Evolutionary conservation across 2,329 filamentous ascomycete species (phyloP), one percentile per base, ranked within the genome.

Genomic region (Ascomycota sp.): DNA sequence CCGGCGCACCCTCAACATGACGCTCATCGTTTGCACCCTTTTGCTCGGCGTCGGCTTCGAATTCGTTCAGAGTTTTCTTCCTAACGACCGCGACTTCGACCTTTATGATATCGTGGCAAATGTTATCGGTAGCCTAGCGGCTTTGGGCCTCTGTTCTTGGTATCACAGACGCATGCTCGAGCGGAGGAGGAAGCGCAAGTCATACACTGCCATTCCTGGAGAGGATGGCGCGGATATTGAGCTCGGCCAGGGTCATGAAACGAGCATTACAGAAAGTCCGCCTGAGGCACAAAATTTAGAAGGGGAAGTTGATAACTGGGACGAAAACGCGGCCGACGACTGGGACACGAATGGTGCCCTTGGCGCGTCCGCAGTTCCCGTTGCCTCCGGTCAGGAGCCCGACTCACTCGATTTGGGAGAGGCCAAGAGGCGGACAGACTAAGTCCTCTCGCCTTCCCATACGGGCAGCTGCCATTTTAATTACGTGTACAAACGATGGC

Each of bases 151-250:
- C 13, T 91, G 80, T 51, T 75, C 72, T 37, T 86, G 80, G 78
- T 98, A 98, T 51, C 89, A 98, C 56, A 77, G 79, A 49, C 76
- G 89, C 38, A 95, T 95, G 83, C 61, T 95, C 29, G 86, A 95
- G 54, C 68, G 89, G 40, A 80, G 78, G 50, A 68, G 84, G 38
- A 62, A 71, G 47, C 71, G 70, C 36, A 78, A 78, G 47, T 68
- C 69, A 34, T 91, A 91, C 47, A 65, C 68, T 35, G 64, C 68
- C 6, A 66, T 91, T 6, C 68, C 77, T 0, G 72, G 70, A 25
- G 68, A 69, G 33, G 64, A 62, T 10, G 66, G 64, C 2, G 64
- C 53, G 10, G 79, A 92, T 50, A 54, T 92, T 10, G 84, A 92
- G 56, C 65, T 92, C 6, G 82, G 79, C 1, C 70, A 75, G 40